Base-by-base conservation (phyloP, 257 asterid genomes). In the Lantana camara region DNA sequence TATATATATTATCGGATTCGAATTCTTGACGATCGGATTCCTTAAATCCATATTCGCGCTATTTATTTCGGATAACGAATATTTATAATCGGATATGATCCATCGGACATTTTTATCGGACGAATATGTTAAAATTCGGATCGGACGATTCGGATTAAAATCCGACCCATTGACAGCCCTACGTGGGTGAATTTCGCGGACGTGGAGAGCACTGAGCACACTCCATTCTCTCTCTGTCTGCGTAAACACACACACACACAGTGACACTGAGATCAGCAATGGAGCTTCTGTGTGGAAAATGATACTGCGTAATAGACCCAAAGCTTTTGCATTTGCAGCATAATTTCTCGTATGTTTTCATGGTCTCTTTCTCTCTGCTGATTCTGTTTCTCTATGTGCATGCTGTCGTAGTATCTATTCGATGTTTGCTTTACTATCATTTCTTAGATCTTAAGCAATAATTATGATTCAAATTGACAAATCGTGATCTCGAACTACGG, bases 151-250 rank as follows among this genome's bases (percentile, higher is more conserved):
- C n/a, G n/a, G n/a, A n/a, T n/a, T n/a, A n/a, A n/a, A n/a, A n/a
- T n/a, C n/a, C n/a, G n/a, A n/a, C n/a, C n/a, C n/a, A n/a, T n/a
- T n/a, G n/a, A n/a, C n/a, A n/a, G 63, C 40, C 23, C 19, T 52
- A 35, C 51, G 11, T 11, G 64, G 37, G 34, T 57, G 60, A 51
- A 60, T 57, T 48, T 21, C 40, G 37, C 60, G 68, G n/a, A n/a
- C 69, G 48, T 66, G 68, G 66, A 45, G 40, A 22, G 8, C 64
- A 57, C n/a, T n/a, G n/a, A n/a, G n/a, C 77, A 47, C 48, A 35
- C 40, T 35, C 40, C 11, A 35, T 4, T 7, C 6, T 32, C 63
- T 16, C 48, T 57, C 47, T 41, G 14, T 41, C 44, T 34, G 32
- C 32, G 32, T 27, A 27, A 27, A 27, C 14, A 2, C 17, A 34